A percentile compares a stretch with the other conserved stretches of the same genome.
Conservation (phyloP, 441 rosid species). For the Viola pubescens region DNA sequence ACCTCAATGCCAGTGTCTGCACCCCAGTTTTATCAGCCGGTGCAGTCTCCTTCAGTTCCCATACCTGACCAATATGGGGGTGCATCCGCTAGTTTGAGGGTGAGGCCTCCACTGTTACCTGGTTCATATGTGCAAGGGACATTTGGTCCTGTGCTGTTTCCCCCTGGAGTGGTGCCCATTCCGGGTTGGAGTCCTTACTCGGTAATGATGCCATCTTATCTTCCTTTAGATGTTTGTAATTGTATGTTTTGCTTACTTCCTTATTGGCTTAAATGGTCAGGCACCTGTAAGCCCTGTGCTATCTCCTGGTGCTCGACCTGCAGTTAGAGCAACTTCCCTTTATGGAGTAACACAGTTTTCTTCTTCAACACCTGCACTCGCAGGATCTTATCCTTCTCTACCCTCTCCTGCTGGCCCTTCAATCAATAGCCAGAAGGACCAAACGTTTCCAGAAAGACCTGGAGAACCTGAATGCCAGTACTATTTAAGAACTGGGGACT, state of each 20-base stretch:
- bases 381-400: slow-evolving; percentile 48
- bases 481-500: slow-evolving; percentile 80
- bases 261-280: slow-evolving; percentile 30
- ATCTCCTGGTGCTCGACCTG: slow-evolving; percentile 84
- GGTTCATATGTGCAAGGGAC: slow-evolving; percentile 80
- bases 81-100: slow-evolving; percentile 59
- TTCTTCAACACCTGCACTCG: slow-evolving; percentile 54
- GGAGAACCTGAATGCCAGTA: slow-evolving; percentile 84
- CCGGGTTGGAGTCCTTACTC: slow-evolving; percentile 91
- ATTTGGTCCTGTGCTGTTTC: slow-evolving; percentile 62
- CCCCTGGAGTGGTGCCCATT: slow-evolving; percentile 76
- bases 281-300: slow-evolving; percentile 85
- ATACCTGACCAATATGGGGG: slow-evolving; percentile 63
- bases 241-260: slow-evolving; percentile 16
- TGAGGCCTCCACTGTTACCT: slow-evolving; percentile 64
- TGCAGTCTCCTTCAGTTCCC: slow-evolving; percentile 77
- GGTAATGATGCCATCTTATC: slow-evolving; percentile 33
- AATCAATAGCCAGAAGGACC: slow-evolving; percentile 46
- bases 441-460: slow-evolving; percentile 78
- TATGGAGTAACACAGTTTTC: slow-evolving; percentile 70
- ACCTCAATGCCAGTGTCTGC: slow-evolving; percentile 62
- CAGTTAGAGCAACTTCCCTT: slow-evolving; percentile 68
- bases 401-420: slow-evolving; percentile 43
- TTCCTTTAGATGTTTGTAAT: slow-evolving; percentile 7
- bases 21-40: slow-evolving; percentile 85